Conservation (phyloP, 192 early-diverging fungal species). For the Podila minutissima region DNA sequence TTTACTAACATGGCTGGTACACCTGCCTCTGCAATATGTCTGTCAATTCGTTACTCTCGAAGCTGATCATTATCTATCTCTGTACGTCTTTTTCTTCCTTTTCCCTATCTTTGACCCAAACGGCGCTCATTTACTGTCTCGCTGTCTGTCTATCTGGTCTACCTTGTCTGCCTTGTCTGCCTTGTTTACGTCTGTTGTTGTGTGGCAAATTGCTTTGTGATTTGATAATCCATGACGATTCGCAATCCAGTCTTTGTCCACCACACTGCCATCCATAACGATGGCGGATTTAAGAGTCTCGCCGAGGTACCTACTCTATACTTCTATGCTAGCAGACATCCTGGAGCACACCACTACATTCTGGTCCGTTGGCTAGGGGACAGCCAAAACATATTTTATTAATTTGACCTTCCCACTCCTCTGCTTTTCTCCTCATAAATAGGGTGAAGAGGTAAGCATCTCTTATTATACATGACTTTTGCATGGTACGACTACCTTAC, state of each 20-base stretch:
- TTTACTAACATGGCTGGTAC: too few relatives aligned
- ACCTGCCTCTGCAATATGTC: too few relatives aligned
- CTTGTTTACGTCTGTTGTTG: too few relatives aligned
- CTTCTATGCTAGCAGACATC: neutral
- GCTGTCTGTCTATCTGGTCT: constrained; percentile 9
- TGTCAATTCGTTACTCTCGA: too few relatives aligned
- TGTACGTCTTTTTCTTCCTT: too few relatives aligned
- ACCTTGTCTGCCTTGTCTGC: too few relatives aligned
- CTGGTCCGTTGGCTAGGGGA: too few relatives aligned
- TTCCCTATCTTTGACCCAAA: neutral
- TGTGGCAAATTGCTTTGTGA: too few relatives aligned
- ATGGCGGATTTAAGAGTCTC: constrained; percentile 80
- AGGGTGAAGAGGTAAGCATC: constrained; percentile 61
- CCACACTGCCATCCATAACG: constrained; percentile 79
- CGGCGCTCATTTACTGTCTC: constrained; percentile 3
- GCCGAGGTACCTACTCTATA: constrained; percentile 60
- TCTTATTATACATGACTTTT: neutral
- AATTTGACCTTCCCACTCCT: constrained; percentile 5
- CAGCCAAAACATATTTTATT: constrained; percentile 4
- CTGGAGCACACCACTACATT: neutral
- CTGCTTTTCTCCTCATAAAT: constrained; percentile 12
- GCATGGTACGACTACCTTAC: neutral
- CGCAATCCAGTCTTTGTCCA: constrained; percentile 76
- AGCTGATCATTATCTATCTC: too few relatives aligned
- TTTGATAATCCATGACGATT: neutral